Conservation (phyloP, 306 rosid species). For the Dalbergia oliveri region DNA sequence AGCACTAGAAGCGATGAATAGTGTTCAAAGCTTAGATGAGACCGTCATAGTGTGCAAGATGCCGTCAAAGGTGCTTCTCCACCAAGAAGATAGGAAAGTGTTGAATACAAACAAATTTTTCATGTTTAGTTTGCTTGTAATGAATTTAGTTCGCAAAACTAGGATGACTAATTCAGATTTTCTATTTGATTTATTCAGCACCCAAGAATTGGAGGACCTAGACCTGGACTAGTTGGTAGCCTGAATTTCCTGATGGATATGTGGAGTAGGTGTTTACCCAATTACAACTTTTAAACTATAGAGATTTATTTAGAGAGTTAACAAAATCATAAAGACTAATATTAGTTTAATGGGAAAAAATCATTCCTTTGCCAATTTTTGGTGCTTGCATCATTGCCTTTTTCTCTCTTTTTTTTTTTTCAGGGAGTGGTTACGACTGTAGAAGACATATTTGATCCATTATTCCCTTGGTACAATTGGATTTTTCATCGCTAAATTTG, state of each 20-base stretch:
- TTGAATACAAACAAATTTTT: background rate
- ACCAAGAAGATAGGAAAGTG: background rate
- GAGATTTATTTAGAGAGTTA: too few relatives aligned
- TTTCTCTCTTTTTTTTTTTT: background rate
- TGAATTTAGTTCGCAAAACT: slow-evolving; percentile 7
- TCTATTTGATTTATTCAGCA: slow-evolving; percentile 55
- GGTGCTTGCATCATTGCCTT: slow-evolving; percentile 4
- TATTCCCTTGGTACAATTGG: slow-evolving; percentile 73
- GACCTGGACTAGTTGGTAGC: slow-evolving; percentile 80
- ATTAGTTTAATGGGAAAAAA: background rate
- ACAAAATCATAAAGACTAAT: background rate
- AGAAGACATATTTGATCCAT: slow-evolving; percentile 81
- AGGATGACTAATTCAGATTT: slow-evolving; percentile 22
- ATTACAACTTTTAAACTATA: too few relatives aligned
- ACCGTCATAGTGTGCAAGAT: too few relatives aligned
- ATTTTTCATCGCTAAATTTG: slow-evolving; percentile 89
- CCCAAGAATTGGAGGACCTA: slow-evolving; percentile 96
- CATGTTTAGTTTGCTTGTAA: slow-evolving; percentile 13
- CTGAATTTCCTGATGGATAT: slow-evolving; percentile 81
- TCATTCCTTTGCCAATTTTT: slow-evolving; percentile 5
- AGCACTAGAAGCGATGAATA: too few relatives aligned
- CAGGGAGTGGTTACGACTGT: too few relatives aligned
- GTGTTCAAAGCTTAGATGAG: too few relatives aligned
- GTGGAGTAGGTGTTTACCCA: too few relatives aligned
- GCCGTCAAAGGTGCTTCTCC: too few relatives aligned